Base-by-base conservation (phyloP, 2,329 filamentous ascomycete species). In the Alternaria novae-zelandiae region DNA sequence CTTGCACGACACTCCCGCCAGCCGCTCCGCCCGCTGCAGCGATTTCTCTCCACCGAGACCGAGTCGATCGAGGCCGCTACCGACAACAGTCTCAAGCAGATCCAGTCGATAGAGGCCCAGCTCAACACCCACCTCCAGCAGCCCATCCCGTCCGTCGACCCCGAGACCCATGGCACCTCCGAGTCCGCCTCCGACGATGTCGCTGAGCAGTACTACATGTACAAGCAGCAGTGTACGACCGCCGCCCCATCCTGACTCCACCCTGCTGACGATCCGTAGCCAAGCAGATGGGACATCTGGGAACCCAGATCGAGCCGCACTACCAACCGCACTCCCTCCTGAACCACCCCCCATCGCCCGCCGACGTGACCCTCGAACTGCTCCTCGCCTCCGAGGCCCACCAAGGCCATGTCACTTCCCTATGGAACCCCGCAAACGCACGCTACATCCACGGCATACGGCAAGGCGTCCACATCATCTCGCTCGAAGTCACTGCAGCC, bases 341-440 rank as follows among this genome's bases (percentile, higher is more conserved):
- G 67, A 84, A 82, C 62, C 86, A 93, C 76, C 94, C 96, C 4
- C 94, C 94, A 1, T 82, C 82, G 43, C 90, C 93, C 23, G 86
- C 90, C 78, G 91, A 97, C 75, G 87, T 98, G 65, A 94, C 94
- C 51, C 89, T 99, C 63, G 94, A 97, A 83, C 87, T 97, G 65
- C 88, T 99, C 89, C 78, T 81, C 63, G 79, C 79, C 57, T 79
- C 79, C 7, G 76, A 80, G 66, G 78, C 79, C 61, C 79, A 81
- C 64, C 89, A 98, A 80, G 96, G 96, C 67, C 96, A 99, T 82
- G 88, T 92, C 74, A 95, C 91, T 0, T 92, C 92, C 65, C 86
- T 94, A 54, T 99, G 96, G 96, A 97, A 99, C 82, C 94, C 96
- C 11, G 90, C 89, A 56, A 99, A 98, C 83, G 90, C 94, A 68